Evolutionary conservation across 148 eudicot genomes (phyloP).

Genomic region (Arbutus unedo): DNA sequence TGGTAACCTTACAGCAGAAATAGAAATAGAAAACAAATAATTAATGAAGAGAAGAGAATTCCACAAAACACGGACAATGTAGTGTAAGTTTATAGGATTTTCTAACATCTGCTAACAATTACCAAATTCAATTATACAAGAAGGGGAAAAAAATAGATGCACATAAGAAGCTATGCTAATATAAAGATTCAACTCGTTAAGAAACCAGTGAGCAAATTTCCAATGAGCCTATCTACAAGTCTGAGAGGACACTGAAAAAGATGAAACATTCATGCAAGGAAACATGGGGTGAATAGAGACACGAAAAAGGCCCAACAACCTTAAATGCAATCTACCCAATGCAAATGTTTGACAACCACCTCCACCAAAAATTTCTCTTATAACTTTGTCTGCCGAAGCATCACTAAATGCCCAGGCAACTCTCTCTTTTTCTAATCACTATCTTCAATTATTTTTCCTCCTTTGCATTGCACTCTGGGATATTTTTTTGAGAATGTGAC

Average conservation of each 20-base stretch:
- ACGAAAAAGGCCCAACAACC: not conserved
- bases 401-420: no score
- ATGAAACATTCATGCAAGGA: not conserved
- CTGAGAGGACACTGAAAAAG: not conserved
- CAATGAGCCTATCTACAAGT: not conserved
- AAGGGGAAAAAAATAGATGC: not conserved
- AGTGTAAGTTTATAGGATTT: not conserved
- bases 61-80: not conserved
- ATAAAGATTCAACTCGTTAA: not conserved
- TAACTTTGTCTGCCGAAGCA: not conserved
- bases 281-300: not conserved
- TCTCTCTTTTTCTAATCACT: no score
- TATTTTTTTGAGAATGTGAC: no score
- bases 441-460: no score
- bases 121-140: not conserved
- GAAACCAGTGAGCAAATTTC: not conserved
- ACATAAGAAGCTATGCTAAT: not conserved
- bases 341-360: not conserved
- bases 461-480: no score
- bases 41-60: not conserved
- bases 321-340: not conserved
- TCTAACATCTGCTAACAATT: not conserved
- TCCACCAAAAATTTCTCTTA: not conserved
- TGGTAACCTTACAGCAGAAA: slow-evolving; percentile 56
- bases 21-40: not conserved